Evolutionary conservation across 805 yeast species (phyloP).

Genomic region (Vanderwaltozyma yarrowii): DNA sequence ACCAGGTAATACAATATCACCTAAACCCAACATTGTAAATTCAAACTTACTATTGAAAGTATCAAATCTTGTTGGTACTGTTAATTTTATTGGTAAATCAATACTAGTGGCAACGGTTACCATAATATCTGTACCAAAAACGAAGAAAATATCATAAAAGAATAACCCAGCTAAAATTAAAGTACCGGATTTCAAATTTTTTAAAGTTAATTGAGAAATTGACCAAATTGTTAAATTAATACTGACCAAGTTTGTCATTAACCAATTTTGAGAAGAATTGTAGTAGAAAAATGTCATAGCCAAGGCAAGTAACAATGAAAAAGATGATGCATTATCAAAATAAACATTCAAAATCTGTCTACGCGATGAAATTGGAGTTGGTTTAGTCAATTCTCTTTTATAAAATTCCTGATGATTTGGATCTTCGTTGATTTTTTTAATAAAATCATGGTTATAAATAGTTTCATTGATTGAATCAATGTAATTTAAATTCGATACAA

Average conservation of each 20-base stretch:
- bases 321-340: slow-evolving; percentile 25
- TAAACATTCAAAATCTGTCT: slow-evolving; percentile 30
- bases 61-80: slow-evolving; percentile 16
- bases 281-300: slow-evolving; percentile 12
- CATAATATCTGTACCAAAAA: slow-evolving; percentile 55
- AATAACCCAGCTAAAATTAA: slow-evolving; percentile 41
- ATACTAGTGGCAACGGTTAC: slow-evolving; percentile 45
- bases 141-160: slow-evolving; percentile 57
- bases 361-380: slow-evolving; percentile 13
- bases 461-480: slow-evolving; percentile 11
- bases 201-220: slow-evolving; percentile 30
- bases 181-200: slow-evolving; percentile 37
- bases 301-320: slow-evolving; percentile 15
- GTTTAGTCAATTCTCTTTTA: slow-evolving; percentile 9
- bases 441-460: slow-evolving; percentile 14
- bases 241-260: slow-evolving; percentile 36
- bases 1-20: slow-evolving; percentile 58
- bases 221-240: slow-evolving; percentile 36
- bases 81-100: slow-evolving; percentile 37
- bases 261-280: slow-evolving; percentile 34
- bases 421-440: slow-evolving; percentile 22
- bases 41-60: slow-evolving; percentile 6
- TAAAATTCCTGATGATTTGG: slow-evolving; percentile 4
- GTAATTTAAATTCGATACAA: slow-evolving; percentile 25
- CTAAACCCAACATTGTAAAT: slow-evolving; percentile 43